Evolutionary conservation across 2,329 filamentous ascomycete species (phyloP), one percentile per base, ranked within the genome.

Genomic region (Pleomassaria siparia): DNA sequence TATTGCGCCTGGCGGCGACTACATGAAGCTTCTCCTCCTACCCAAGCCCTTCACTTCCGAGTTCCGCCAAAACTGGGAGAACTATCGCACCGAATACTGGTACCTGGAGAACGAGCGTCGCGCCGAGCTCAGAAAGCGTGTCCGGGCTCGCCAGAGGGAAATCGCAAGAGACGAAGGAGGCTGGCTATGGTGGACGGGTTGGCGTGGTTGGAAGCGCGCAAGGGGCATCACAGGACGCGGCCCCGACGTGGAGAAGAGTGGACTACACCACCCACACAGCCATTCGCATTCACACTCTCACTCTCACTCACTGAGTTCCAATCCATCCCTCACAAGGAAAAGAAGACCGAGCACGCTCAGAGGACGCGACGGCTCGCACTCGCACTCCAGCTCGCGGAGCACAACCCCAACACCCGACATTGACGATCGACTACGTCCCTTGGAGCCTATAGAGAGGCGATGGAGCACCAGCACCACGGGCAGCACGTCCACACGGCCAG

Each of bases 1-100:
- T 64, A 80, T 99, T 35, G 87, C 90, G 0, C 84, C 89, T 0
- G 92, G 91, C 0, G 94, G 94, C 2, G 91, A 97, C 72, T 88
- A 92, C 64, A 86, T 99, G 59, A 94, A 95, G 70, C 80, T 99
- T 1, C 77, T 97, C 15, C 78, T 99, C 7, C 81, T 96, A 10
- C 90, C 94, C 1, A 99, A 99, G 67, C 91, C 91, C 0, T 99
- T 99, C 65, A 95, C 89, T 5, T 87, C 94, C 0, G 90, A 89
- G 39, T 99, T 99, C 64, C 82, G 94, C 16, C 91, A 97, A 69
- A 95, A 96, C 56, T 99, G 94, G 94, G 94, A 99, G 65, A 79
- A 92, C 13, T 99, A 95, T 72, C 82, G 94, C 44, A 85, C 87
- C 26, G 91, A 96, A 51, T 99, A 96, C 72, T 99, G 94, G 94